Evolutionary conservation across 768 basidiomycete genomes (phyloP).

Genomic region (Podaxis sp.): DNA sequence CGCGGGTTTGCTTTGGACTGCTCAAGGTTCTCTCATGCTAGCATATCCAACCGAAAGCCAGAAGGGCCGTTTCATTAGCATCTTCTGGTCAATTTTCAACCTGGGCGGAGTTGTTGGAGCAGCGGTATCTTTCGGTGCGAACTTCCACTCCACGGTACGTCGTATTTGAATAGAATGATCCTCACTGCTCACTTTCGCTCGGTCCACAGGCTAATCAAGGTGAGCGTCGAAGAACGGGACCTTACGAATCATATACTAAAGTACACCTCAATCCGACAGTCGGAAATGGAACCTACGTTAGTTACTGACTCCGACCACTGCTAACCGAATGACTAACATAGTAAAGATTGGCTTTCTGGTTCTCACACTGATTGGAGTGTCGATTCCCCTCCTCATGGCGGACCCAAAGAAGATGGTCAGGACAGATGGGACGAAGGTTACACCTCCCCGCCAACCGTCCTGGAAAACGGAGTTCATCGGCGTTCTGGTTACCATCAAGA

Average conservation of each 20-base stretch:
- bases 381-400: constrained; percentile 68
- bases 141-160: constrained; percentile 61
- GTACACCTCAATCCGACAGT: constrained; percentile 36
- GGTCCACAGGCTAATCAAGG: constrained; percentile 36
- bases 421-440: constrained; percentile 71
- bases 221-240: constrained; percentile 22
- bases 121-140: constrained; percentile 70
- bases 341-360: constrained; percentile 67
- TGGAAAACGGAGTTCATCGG: constrained; percentile 77
- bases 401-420: constrained; percentile 73
- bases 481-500: constrained; percentile 64
- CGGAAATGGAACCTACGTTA: constrained; percentile 72
- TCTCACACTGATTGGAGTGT: constrained; percentile 67
- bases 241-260: background rate
- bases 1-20: constrained; percentile 75
- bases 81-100: constrained; percentile 88
- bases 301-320: constrained; percentile 23
- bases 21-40: constrained; percentile 84
- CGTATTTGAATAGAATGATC: background rate
- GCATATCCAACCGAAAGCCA: constrained; percentile 79
- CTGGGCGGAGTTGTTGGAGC: constrained; percentile 79
- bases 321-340: constrained; percentile 23
- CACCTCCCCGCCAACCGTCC: constrained; percentile 62
- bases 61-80: constrained; percentile 74
- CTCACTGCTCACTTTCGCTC: constrained; percentile 21